A percentile compares a stretch with the other conserved stretches of the same genome.
phyloP scores from a whole-genome alignment of 2,329 filamentous ascomycete genomes.

The Cercospora beticola region DNA sequence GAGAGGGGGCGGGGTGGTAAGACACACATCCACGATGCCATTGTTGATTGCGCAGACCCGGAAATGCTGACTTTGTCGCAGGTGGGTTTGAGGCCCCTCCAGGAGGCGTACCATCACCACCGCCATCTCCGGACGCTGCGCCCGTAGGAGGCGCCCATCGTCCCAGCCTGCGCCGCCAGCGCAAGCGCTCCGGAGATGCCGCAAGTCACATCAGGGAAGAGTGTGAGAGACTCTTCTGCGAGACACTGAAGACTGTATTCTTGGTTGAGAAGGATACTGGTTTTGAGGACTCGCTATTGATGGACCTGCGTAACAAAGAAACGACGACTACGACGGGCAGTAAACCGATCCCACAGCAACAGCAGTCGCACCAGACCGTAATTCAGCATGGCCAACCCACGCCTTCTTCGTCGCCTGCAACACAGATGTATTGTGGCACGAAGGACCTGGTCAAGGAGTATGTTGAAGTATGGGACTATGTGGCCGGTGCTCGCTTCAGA shows the following conservation, averaged over 20 bases:
- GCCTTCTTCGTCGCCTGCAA: constrained; percentile 39
- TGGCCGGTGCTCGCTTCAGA: constrained; percentile 79
- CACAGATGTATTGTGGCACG: constrained; percentile 26
- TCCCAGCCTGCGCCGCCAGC: constrained; percentile 29
- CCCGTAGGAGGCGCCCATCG: constrained; percentile 22
- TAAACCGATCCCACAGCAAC: constrained; percentile 26
- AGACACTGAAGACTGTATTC: constrained; percentile 90
- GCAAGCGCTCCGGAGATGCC: constrained; percentile 72
- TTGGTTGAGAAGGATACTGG: constrained; percentile 86
- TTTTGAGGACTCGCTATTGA: constrained; percentile 79
- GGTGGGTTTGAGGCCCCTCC: constrained; percentile 90
- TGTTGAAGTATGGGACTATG: constrained; percentile 84
- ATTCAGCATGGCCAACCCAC: constrained; percentile 37
- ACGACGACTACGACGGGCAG: constrained; percentile 23
- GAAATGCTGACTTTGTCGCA: constrained; percentile 55
- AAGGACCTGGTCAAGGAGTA: constrained; percentile 56
- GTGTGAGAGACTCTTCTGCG: constrained; percentile 99
- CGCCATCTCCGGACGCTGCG: constrained; percentile 67
- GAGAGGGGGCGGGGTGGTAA: constrained; percentile 57
- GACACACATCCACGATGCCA: constrained; percentile 15
- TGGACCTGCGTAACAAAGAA: constrained; percentile 62
- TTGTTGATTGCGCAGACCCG: neutral
- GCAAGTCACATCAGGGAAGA: constrained; percentile 95
- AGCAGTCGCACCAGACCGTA: constrained; percentile 22
- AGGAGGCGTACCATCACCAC: constrained; percentile 75